A percentile compares a stretch with the other conserved stretches of the same genome.
Conservation (phyloP, 2,329 filamentous ascomycete genomes). For the Akanthomyces dipterigenus region DNA sequence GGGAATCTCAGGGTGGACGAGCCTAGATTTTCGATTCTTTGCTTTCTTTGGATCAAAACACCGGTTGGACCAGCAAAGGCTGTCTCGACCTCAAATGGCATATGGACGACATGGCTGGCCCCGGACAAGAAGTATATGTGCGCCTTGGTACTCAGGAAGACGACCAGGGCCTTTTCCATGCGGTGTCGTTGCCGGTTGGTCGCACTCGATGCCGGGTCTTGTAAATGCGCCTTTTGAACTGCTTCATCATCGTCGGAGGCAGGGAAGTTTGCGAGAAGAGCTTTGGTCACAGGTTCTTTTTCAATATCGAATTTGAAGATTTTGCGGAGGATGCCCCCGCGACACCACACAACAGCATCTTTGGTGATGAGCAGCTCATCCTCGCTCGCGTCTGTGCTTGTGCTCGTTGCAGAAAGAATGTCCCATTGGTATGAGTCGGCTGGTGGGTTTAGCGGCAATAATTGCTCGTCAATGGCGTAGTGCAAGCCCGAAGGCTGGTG, state of each 20-base stretch:
- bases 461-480: slow-evolving; percentile 74
- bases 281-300: slow-evolving; percentile 79
- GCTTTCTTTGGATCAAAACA: slow-evolving; percentile 78
- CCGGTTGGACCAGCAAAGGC: slow-evolving; percentile 78
- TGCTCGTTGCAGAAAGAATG: slow-evolving; percentile 58
- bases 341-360: slow-evolving; percentile 79
- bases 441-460: slow-evolving; percentile 62
- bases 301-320: slow-evolving; percentile 82
- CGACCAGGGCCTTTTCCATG: slow-evolving; percentile 67
- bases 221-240: slow-evolving; percentile 3
- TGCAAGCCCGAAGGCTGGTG: slow-evolving; percentile 80
- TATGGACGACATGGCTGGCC: slow-evolving; percentile 79
- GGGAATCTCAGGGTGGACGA: slow-evolving; percentile 50
- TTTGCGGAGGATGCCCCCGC: slow-evolving; percentile 76
- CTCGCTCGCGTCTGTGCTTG: slow-evolving; percentile 42
- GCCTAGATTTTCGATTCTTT: slow-evolving; percentile 43
- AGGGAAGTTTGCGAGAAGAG: slow-evolving; percentile 77
- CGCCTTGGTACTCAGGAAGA: slow-evolving; percentile 86
- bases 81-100: slow-evolving; percentile 89
- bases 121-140: slow-evolving; percentile 90
- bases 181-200: slow-evolving; percentile 15
- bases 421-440: slow-evolving; percentile 49
- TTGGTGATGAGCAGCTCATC: slow-evolving; percentile 77
- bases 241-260: slow-evolving; percentile 36
- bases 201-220: slow-evolving; percentile 10